Evolutionary conservation across 164 flowering plant genomes (phyloP).

Genomic region (Sextonia rubra): DNA sequence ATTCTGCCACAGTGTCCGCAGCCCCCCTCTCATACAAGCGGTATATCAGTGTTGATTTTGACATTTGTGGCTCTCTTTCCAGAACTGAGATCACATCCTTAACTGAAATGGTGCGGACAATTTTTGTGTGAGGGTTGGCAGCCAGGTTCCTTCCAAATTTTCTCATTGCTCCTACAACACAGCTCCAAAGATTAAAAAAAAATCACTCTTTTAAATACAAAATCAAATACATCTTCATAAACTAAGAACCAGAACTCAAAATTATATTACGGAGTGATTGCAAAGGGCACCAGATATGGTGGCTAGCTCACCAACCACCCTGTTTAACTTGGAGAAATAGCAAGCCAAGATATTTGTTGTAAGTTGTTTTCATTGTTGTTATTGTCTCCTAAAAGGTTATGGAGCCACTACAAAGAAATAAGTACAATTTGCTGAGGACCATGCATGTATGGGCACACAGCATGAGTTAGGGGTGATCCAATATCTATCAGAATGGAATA

Average conservation of each 20-base stretch:
- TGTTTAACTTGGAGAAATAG: too few relatives aligned
- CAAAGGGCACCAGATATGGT: not conserved
- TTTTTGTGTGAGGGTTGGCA: constrained; percentile 27
- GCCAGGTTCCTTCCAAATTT: constrained; percentile 48
- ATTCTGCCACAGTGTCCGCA: constrained; percentile 27
- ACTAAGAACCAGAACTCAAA: not conserved
- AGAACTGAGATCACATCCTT: constrained; percentile 78
- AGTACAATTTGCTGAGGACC: too few relatives aligned
- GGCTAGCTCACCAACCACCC: too few relatives aligned
- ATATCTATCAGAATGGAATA: not conserved
- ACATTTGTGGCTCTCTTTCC: constrained; percentile 85
- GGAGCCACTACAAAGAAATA: too few relatives aligned
- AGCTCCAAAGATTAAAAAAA: constrained; percentile 2
- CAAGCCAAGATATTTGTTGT: too few relatives aligned
- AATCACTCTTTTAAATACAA: not conserved
- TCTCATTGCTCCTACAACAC: constrained; percentile 36
- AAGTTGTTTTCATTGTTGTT: too few relatives aligned
- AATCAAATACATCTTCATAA: not conserved
- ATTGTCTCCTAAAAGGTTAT: too few relatives aligned
- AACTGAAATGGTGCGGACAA: constrained; percentile 46
- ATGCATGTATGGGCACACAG: too few relatives aligned
- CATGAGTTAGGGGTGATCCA: not conserved
- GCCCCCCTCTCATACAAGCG: constrained; percentile 50
- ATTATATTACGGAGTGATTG: not conserved
- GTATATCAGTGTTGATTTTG: constrained; percentile 56